Evolutionary conservation across 495 filamentous ascomycete species (phyloP).

Genomic region (Penicillium canescens): DNA sequence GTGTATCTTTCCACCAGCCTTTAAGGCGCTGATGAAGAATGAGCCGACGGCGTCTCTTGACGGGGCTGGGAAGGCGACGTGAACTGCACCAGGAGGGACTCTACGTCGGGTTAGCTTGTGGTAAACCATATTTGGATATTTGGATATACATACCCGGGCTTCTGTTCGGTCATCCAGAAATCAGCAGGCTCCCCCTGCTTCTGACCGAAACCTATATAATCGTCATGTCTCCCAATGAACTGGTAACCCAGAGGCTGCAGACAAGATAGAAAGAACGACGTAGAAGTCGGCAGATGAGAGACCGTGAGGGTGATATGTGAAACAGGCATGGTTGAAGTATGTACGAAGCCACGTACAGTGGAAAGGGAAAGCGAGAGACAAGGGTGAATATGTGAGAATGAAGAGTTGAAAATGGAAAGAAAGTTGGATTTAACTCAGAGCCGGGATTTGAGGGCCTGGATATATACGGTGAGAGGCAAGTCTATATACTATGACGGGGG

Average conservation of each 20-base stretch:
- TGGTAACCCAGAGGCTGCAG: conserved; percentile 73
- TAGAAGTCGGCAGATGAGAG: conserved; percentile 72
- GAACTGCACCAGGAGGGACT: conserved; percentile 49
- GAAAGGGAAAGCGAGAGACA: conserved; percentile 19
- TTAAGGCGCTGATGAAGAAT: conserved; percentile 62
- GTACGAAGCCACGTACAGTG: conserved; percentile 16
- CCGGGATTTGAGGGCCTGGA: conserved; percentile 1
- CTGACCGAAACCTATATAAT: conserved; percentile 58
- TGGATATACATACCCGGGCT: conserved; percentile 45
- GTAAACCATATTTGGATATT: not conserved
- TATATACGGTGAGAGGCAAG: conserved; percentile 25
- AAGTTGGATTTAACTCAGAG: conserved; percentile 14
- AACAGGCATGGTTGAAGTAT: conserved; percentile 49
- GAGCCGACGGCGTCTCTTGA: conserved; percentile 52
- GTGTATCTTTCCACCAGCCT: conserved; percentile 57
- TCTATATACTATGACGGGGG: conserved; percentile 25
- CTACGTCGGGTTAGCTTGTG: conserved; percentile 32
- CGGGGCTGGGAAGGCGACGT: conserved; percentile 60
- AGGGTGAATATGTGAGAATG: conserved; percentile 5
- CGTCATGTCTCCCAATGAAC: conserved; percentile 58
- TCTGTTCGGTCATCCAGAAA: conserved; percentile 60
- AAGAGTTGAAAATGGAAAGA: conserved; percentile 31
- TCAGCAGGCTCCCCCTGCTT: conserved; percentile 52
- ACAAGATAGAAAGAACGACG: conserved; percentile 78
- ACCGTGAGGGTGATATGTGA: conserved; percentile 65